Conservation (phyloP, 768 basidiomycete genomes). For the Phylloporus sp. region DNA sequence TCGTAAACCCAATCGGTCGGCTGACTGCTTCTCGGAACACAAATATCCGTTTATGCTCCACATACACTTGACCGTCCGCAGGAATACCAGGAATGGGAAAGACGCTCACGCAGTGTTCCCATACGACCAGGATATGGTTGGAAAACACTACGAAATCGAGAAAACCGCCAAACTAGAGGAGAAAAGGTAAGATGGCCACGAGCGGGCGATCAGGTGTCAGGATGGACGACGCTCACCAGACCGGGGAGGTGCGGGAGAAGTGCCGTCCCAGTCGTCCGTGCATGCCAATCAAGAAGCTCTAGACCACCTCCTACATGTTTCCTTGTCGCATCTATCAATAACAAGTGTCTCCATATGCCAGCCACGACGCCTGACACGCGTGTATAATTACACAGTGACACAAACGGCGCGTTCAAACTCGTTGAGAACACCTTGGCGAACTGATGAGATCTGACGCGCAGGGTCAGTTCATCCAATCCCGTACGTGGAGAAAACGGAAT, state of each 20-base stretch:
- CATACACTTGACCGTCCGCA: slow-evolving; percentile 14
- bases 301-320: slow-evolving; percentile 17
- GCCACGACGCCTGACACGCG: slow-evolving; percentile 20
- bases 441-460: slow-evolving; percentile 3
- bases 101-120: slow-evolving; percentile 27
- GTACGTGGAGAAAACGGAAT: not conserved
- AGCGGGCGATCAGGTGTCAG: not conserved
- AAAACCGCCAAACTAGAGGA: slow-evolving; percentile 20
- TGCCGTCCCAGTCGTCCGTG: slow-evolving; percentile 19
- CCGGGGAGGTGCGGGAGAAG: slow-evolving; percentile 21
- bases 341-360: slow-evolving; percentile 21
- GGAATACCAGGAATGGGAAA: slow-evolving; percentile 23
- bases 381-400: slow-evolving; percentile 19
- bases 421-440: slow-evolving; percentile 20
- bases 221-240: slow-evolving; percentile 12
- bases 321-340: slow-evolving; percentile 22
- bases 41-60: slow-evolving; percentile 24
- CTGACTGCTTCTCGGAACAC: slow-evolving; percentile 23
- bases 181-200: not conserved
- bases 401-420: slow-evolving; percentile 19
- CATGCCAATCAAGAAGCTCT: slow-evolving; percentile 29
- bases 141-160: slow-evolving; percentile 24
- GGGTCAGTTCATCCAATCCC: not conserved
- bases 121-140: slow-evolving; percentile 22
- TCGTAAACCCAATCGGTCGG: slow-evolving; percentile 25